Percentiles rank a stretch among this genome's conserved stretches.
phyloP scores from a whole-genome alignment of 352 stramenopile genomes.

The Bremia lactucae region DNA sequence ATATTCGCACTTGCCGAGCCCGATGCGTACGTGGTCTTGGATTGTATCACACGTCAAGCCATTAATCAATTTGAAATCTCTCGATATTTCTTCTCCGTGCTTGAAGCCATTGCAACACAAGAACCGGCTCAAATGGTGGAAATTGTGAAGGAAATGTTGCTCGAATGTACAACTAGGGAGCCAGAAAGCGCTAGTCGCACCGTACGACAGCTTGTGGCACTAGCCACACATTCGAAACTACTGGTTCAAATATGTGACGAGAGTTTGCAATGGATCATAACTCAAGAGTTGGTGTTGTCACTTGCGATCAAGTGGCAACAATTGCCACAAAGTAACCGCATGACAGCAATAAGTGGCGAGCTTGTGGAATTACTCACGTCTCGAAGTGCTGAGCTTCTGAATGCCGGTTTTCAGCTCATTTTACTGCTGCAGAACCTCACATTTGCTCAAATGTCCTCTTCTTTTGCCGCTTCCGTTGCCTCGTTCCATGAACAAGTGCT shows the following conservation, averaged over 20 bases:
- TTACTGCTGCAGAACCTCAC: conserved; percentile 32
- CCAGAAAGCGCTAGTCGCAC: conserved; percentile 1
- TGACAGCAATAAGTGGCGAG: too few species aligned
- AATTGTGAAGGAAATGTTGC: conserved; percentile 31
- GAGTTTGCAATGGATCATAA: conserved; percentile 56
- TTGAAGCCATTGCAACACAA: conserved; percentile 34
- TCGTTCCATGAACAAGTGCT: conserved; percentile 33
- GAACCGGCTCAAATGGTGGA: conserved; percentile 37
- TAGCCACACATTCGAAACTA: conserved; percentile 24
- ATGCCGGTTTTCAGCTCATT: conserved; percentile 35
- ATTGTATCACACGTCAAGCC: conserved; percentile 34
- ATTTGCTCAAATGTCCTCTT: conserved; percentile 1
- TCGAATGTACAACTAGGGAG: conserved; percentile 13
- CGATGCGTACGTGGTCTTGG: conserved; percentile 31
- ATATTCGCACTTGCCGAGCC: conserved; percentile 32
- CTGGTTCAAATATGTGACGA: conserved; percentile 39
- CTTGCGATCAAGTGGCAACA: conserved; percentile 20
- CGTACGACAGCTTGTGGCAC: conserved; percentile 19
- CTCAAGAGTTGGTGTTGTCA: conserved; percentile 27
- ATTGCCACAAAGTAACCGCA: too few species aligned
- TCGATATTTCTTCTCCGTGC: conserved; percentile 13
- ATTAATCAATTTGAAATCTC: conserved; percentile 10
- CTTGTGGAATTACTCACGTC: conserved; percentile 18
- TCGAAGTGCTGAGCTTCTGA: conserved; percentile 27
- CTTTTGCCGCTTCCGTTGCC: conserved; percentile 12